Evolutionary conservation across 2,329 filamentous ascomycete genomes (phyloP), one percentile per base, ranked within the genome.

Genomic region (Sphaceloma murrayae): DNA sequence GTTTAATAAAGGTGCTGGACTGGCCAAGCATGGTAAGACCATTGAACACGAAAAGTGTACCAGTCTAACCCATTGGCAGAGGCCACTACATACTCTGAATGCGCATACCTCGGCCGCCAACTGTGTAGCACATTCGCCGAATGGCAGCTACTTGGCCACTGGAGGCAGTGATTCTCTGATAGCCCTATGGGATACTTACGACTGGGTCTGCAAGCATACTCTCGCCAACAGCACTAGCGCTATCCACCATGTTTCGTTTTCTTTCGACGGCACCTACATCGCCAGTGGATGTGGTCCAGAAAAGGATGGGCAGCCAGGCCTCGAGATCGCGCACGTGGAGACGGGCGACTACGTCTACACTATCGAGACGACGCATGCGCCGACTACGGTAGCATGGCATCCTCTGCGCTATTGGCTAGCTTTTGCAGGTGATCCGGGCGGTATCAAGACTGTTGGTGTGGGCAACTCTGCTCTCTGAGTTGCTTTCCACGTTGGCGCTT

Each of bases 161-260:
- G 84, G 83, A 21, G 82, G 82, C 7, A 77, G 78, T 7, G 84
- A 89, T 56, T 82, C 80, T 1, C 73, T 85, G 40, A 81, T 88
- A 52, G 72, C 80, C 4, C 67, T 89, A 2, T 89, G 83, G 80
- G 82, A 88, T 55, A 87, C 83, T 3, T 71, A 72, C 30, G 78
- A 84, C 52, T 87, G 82, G 81, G 76, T 84, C 46, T 87, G 82
- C 56, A 74, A 80, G 55, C 73, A 79, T 48, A 85, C 82, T 1
- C 68, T 87, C 31, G 77, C 77, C 26, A 72, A 75, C 53, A 81
- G 85, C 67, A 70, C 73, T 7, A 80, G 80, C 1, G 77, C 82
- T 2, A 78, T 88, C 19, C 73, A 76, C 55, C 83, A 75, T 57
- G 69, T 88, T 46, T 79, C 80, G 56, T 89, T 88, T 58, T 82